Base-by-base conservation (phyloP, 2,329 filamentous ascomycete genomes). In the Aaosphaeria pasadenensis region DNA sequence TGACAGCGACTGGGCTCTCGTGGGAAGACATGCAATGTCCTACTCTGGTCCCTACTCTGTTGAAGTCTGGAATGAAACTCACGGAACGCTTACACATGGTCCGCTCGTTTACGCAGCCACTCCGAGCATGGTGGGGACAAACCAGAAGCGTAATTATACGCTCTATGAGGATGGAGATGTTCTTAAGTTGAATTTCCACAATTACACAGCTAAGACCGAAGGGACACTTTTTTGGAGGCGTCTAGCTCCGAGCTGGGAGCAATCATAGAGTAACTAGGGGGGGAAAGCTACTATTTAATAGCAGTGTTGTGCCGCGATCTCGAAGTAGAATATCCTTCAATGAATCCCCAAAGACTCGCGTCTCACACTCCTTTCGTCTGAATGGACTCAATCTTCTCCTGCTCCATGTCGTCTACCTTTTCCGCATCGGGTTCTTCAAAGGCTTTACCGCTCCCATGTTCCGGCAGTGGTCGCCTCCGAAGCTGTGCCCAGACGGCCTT, bases 1-100 rank as follows among this genome's bases (percentile, higher is more conserved):
- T 2, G 62, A 67, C 41, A 35, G 52, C 4, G 59, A 63, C 24
- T 67, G 63, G 63, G 61, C 63, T 11, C 54, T 55, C 3, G 54
- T 66, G 2, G 63, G 63, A 11, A 59, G 56, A 42, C 63, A 67
- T 32, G 57, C 54, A 33, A 50, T 67, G 11, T 56, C 58, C 1
- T 55, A 57, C 30, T 48, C 55, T 1, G 55, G 58, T 6, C 42
- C 48, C 28, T 48, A 50, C 30, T 43, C 39, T 30, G 41, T 50
- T 1, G 51, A 32, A 28, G 36, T 45, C 9, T 46, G 48, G 11
- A 50, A 48, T 39, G 56, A 49, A n/a, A 46, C 45, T n/a, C 53
- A 42, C 9, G 57, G 57, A 2, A 51, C 41, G 11, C 7, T 60
- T n/a, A 53, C 42, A 4, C 57, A 60, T 52, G 57, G 55, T 1